Base-by-base conservation (phyloP, 2,329 filamentous ascomycete genomes). In the Curvularia hawaiiensis region DNA sequence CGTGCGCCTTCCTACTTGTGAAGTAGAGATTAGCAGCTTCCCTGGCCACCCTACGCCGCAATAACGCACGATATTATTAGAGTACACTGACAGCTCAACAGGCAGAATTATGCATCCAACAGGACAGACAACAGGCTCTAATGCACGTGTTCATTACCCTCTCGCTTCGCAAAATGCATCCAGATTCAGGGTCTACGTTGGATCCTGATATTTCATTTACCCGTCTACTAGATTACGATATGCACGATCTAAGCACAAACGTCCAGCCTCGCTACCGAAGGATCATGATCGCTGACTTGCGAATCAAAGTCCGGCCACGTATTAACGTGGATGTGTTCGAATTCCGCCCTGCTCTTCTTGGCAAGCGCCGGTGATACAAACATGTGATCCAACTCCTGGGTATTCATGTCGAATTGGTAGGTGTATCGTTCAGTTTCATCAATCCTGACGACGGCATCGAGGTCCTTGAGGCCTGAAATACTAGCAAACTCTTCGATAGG, bases 311-410 rank as follows among this genome's bases (percentile, higher is more conserved):
- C 75, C 49, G 84, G 81, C 88, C 89, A 91, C 3, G 87, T 87
- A 73, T 90, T 91, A 50, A 90, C 78, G 76, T 91, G 89, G 26
- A 91, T 69, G 74, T 91, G 88, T 79, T 90, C 85, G 63, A 85
- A 85, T 66, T 79, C 74, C 16, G 80, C 75, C 4, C 73, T 70
- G 22, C 57, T 47, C 26, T 60, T 58, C 26, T 62, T 69, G 26
- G 76, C 77, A 57, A 89, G 67, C 49, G 79, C 79, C 26, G 81
- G 78, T 69, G 85, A 89, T 55, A 90, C 82, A 64, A 83, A 90
- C 76, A 89, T 85, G 77, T 91, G 88, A 73, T 91, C 89, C 18
- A 91, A 79, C 68, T 88, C 82, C 78, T 91, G 85, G 57, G 84
- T 83, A 75, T 89, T 90, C 82, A 84, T 85, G 63, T 89, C 88